phyloP scores from a whole-genome alignment of 1,139 yeast genomes.

The Geotrichum reessii region DNA sequence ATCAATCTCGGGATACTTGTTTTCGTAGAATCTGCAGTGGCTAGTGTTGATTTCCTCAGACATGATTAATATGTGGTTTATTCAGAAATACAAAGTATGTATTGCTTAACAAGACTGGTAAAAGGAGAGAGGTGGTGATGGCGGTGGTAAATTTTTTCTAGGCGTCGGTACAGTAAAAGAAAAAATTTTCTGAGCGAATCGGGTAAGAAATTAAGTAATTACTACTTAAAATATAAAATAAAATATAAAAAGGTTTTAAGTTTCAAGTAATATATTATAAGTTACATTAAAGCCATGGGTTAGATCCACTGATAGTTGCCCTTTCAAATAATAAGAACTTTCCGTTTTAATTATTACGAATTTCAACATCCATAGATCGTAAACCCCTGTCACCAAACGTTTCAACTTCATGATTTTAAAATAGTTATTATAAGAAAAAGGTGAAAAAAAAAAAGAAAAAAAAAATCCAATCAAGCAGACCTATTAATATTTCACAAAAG shows the following conservation, averaged over 20 bases:
- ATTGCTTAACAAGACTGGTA: neutral
- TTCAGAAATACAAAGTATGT: neutral
- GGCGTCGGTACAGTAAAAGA: neutral
- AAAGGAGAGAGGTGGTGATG: neutral
- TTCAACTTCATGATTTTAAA: neutral
- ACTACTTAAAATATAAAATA: neutral
- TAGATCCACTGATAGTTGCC: neutral
- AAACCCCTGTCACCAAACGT: neutral
- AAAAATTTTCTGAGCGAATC: neutral
- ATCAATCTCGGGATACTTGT: slow-evolving; percentile 97
- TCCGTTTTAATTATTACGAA: neutral
- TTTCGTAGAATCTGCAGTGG: slow-evolving; percentile 94
- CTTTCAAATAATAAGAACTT: neutral
- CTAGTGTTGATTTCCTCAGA: slow-evolving; percentile 52
- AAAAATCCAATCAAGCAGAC: too few species aligned
- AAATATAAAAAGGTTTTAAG: too few species aligned
- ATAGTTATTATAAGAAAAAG: too few species aligned
- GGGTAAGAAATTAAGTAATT: neutral
- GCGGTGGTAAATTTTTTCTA: neutral
- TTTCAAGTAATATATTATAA: neutral
- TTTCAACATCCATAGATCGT: too few species aligned
- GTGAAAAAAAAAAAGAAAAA: neutral
- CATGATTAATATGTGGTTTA: slow-evolving; percentile 19
- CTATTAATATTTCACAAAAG: too few species aligned
- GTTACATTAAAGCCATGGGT: neutral